phyloP scores from a whole-genome alignment of 1,284 basidiomycete genomes.

The Ustilago tritici region DNA sequence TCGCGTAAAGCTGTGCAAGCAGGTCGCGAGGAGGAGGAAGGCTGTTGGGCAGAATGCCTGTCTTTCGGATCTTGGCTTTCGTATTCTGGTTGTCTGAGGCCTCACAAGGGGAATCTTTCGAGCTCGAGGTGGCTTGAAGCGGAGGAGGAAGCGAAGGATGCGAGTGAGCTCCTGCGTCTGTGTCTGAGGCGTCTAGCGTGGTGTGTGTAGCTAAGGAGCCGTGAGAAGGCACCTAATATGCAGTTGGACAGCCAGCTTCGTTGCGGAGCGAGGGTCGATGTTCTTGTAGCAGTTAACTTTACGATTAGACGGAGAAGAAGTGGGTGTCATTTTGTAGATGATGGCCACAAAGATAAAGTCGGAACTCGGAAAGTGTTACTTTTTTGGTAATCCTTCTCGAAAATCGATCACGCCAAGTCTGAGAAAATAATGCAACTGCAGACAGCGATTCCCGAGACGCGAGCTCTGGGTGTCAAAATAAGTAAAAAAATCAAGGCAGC shows the following conservation, averaged over 20 bases:
- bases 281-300: background rate
- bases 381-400: constrained; percentile 5
- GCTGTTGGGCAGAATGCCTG: background rate
- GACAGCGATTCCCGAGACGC: constrained; percentile 8
- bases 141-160: background rate
- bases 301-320: constrained; percentile 2
- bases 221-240: constrained; percentile 6
- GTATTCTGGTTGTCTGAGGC: background rate
- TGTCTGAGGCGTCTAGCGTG: background rate
- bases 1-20: background rate
- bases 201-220: background rate
- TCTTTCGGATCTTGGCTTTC: background rate
- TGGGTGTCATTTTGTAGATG: constrained; percentile 14
- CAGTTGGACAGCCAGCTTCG: constrained; percentile 2
- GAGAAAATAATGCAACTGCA: constrained; percentile 9
- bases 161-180: constrained; percentile 3
- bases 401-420: constrained; percentile 9
- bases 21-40: background rate
- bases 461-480: background rate
- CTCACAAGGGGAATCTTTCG: background rate
- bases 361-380: constrained; percentile 24
- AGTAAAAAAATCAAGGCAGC: constrained; percentile 2
- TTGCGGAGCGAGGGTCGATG: constrained; percentile 7
- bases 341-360: constrained; percentile 10
- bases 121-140: constrained; percentile 3